Base-by-base conservation (phyloP, 2,329 filamentous ascomycete species). In the Aspergillus spinulosporus region DNA sequence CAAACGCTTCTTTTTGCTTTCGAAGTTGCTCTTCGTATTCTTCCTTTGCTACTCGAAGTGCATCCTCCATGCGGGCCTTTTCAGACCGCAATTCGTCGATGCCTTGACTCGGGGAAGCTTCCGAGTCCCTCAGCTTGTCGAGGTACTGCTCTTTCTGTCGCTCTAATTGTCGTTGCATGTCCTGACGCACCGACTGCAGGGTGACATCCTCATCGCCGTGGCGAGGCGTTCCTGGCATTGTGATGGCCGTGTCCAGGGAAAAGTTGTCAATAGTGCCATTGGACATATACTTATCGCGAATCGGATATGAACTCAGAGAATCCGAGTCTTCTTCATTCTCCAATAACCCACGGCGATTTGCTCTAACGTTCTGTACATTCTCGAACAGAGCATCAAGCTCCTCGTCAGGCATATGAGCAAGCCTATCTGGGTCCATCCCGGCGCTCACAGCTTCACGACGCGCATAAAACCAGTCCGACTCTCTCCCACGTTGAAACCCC, bases 201-300 rank as follows among this genome's bases (percentile, higher is more conserved):
- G 82, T 84, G 28, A 93, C 66, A 47, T 93, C 91, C n/a, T 78
- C 76, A 0, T 86, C 84, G 54, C 92, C 90, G 58, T 88, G 86
- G 59, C 69, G 71, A 37, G 94, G 94, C 0, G 93, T 97, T 0
- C 92, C 95, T 1, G 94, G 94, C 82, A 97, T 92, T 0, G 94
- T 99, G 49, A 99, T 80, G 9, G 88, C 88, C 1, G 94, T 99
- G 70, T 99, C 94, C 12, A 99, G 80, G 1, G 93, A 97, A 67
- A 97, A 94, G 70, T 96, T 97, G 74, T 99, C 94, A 52, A 97
- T 82, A 0, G 93, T 97, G 2, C 93, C 93, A 54, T 89, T 94
- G 2, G 92, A 97, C 78, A 96, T 84, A 73, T 97, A 97, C 69
- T 97, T 97, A 66, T 99, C 94, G 50, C 94, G 84, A 31, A 92